phyloP scores from a whole-genome alignment of 305 asterid genomes.

The Fraxinus dipetala region DNA sequence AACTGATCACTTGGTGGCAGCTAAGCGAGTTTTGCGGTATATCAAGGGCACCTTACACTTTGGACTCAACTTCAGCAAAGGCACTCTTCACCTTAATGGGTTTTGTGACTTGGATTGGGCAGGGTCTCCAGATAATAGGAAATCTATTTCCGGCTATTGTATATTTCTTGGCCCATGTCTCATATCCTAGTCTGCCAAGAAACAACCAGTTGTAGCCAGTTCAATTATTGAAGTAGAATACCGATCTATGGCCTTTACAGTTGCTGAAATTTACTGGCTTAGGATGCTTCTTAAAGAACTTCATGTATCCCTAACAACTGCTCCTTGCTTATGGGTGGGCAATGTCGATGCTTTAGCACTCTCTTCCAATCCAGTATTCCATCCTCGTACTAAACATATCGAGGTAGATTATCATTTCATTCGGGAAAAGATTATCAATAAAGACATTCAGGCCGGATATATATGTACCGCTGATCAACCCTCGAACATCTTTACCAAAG shows the following conservation, averaged over 20 bases:
- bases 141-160: neutral
- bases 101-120: constrained; percentile 19
- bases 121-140: neutral
- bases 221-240: neutral
- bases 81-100: neutral
- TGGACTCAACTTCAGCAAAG: neutral
- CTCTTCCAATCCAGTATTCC: too few relatives aligned
- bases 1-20: neutral
- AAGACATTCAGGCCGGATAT: too few relatives aligned
- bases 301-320: too few relatives aligned
- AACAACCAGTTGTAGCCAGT: neutral
- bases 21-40: constrained; percentile 1
- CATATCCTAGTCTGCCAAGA: neutral
- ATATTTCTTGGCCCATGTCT: neutral
- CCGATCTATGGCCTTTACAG: neutral
- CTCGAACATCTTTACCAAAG: too few relatives aligned
- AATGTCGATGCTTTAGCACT: too few relatives aligned
- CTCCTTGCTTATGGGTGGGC: too few relatives aligned
- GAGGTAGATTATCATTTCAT: too few relatives aligned
- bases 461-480: too few relatives aligned
- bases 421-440: too few relatives aligned
- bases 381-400: too few relatives aligned
- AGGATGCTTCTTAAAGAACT: too few relatives aligned
- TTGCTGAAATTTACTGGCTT: too few relatives aligned
- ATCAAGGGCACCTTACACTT: neutral